Evolutionary conservation across 2,329 filamentous ascomycete species (phyloP).

Genomic region (Rhinocladiella similis): DNA sequence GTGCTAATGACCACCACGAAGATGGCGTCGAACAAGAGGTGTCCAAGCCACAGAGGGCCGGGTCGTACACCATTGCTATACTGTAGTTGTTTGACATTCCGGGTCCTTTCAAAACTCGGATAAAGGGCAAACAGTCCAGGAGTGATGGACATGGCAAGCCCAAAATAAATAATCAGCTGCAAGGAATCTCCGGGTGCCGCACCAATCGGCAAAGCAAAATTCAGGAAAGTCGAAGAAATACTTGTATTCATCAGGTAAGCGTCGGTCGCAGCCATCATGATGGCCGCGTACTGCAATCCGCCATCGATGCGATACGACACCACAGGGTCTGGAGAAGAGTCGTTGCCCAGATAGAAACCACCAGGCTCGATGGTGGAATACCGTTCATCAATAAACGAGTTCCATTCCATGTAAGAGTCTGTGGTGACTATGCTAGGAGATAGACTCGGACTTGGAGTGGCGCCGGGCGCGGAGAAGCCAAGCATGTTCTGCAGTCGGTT

Average conservation of each 20-base stretch:
- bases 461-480: slow-evolving; percentile 38
- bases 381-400: slow-evolving; percentile 59
- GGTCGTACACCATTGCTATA: slow-evolving; percentile 23
- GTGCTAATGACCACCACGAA: slow-evolving; percentile 18
- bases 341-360: slow-evolving; percentile 71
- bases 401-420: slow-evolving; percentile 66
- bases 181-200: slow-evolving; percentile 69
- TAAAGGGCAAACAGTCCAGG: slow-evolving; percentile 79
- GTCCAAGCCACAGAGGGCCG: slow-evolving; percentile 20
- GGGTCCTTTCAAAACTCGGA: slow-evolving; percentile 10
- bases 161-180: slow-evolving; percentile 80
- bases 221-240: slow-evolving; percentile 69
- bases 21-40: slow-evolving; percentile 23
- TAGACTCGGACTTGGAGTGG: too few relatives aligned
- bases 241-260: slow-evolving; percentile 65
- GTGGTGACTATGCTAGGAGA: slow-evolving; percentile 38
- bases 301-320: slow-evolving; percentile 69
- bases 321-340: slow-evolving; percentile 63
- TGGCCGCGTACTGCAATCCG: slow-evolving; percentile 52
- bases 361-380: slow-evolving; percentile 70
- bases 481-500: slow-evolving; percentile 31
- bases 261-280: slow-evolving; percentile 63
- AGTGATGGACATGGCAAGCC: slow-evolving; percentile 71
- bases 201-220: slow-evolving; percentile 72
- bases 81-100: slow-evolving; percentile 19